Conservation (phyloP, 179 eudicot genomes). For the Silene vulgaris region DNA sequence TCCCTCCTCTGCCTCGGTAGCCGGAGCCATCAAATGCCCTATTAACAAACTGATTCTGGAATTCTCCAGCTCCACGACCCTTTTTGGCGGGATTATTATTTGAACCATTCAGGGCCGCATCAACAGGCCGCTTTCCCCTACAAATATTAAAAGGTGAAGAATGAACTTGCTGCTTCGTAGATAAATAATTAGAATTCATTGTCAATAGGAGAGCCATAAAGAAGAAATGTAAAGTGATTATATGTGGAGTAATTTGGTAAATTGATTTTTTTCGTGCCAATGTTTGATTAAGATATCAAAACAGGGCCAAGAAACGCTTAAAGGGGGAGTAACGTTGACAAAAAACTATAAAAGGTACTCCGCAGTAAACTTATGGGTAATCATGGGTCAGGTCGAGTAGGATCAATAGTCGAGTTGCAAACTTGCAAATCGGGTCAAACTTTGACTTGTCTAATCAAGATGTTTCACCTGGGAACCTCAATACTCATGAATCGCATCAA, state of each 20-base stretch:
- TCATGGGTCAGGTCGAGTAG: too few relatives aligned
- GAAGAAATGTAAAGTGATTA: too few relatives aligned
- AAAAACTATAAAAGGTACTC: background rate
- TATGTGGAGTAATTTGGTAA: background rate
- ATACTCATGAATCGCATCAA: background rate
- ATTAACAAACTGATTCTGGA: conserved; percentile 36
- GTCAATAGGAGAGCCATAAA: too few relatives aligned
- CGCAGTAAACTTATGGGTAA: background rate
- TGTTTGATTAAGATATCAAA: background rate
- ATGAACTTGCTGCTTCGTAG: too few relatives aligned
- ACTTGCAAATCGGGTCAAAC: too few relatives aligned
- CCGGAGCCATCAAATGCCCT: conserved; percentile 38
- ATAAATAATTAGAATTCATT: too few relatives aligned
- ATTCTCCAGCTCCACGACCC: conserved; percentile 41
- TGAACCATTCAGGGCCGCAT: conserved; percentile 44
- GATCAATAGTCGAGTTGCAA: too few relatives aligned
- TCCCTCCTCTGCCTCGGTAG: conserved; percentile 37
- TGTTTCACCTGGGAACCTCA: too few relatives aligned
- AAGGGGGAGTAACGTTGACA: background rate
- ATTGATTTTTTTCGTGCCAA: background rate
- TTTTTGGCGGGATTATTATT: conserved; percentile 37
- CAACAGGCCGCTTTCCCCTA: conserved; percentile 52
- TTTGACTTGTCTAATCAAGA: background rate
- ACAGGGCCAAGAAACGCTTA: too few relatives aligned
- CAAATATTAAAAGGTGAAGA: too few relatives aligned